Percentiles rank a stretch among this genome's conserved stretches.
Evolutionary conservation across 805 yeast genomes (phyloP).

Genomic region (Teunomyces barrocoloradensis): DNA sequence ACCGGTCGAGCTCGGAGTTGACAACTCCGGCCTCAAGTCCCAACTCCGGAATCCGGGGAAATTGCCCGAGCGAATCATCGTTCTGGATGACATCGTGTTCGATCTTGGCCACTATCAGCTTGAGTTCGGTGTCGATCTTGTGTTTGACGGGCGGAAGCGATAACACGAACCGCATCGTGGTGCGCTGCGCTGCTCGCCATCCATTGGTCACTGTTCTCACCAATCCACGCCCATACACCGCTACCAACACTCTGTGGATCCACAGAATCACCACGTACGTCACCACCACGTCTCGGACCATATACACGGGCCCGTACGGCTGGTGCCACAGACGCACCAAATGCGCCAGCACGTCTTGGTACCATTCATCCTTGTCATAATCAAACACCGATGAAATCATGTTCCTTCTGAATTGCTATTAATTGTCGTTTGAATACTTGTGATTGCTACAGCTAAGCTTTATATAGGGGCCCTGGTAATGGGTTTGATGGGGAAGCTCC

Average conservation of each 20-base stretch:
- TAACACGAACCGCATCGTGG: conserved; percentile 13
- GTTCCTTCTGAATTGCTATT: too few species aligned
- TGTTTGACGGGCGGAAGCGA: conserved; percentile 51
- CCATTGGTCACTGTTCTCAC: conserved; percentile 3
- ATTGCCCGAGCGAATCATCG: conserved; percentile 44
- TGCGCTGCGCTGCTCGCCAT: conserved; percentile 3
- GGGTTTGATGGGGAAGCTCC: too few species aligned
- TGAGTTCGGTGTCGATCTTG: conserved; percentile 62
- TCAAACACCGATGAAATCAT: too few species aligned
- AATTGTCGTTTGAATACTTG: too few species aligned
- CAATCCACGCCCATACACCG: conserved; percentile 19
- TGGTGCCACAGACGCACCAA: background rate
- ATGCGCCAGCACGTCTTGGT: too few species aligned
- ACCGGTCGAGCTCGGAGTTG: conserved; percentile 47
- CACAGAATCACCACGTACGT: conserved; percentile 13
- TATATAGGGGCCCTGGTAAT: too few species aligned
- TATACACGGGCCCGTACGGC: background rate
- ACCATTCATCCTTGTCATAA: too few species aligned
- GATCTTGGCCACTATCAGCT: conserved; percentile 43
- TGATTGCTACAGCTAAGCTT: too few species aligned
- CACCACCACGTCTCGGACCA: conserved; percentile 21
- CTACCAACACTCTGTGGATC: conserved; percentile 7
- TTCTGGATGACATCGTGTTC: conserved; percentile 59
- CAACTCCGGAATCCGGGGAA: conserved; percentile 50
- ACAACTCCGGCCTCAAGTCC: conserved; percentile 57